Evolutionary conservation across 108 stramenopile species (phyloP).

Genomic region (Epithemia pelagica): DNA sequence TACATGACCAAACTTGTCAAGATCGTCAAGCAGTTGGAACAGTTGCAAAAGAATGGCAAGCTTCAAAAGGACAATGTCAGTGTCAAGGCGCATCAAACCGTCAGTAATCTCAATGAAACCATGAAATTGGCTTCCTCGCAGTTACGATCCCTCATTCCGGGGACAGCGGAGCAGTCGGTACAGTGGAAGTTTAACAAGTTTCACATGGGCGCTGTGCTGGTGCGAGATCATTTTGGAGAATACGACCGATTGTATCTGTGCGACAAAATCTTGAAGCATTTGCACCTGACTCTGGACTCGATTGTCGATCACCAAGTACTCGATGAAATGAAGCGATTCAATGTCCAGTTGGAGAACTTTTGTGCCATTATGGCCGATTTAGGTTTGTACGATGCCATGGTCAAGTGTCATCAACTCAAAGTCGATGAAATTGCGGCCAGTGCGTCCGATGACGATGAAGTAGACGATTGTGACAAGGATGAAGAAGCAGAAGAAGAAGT

Average conservation of each 20-base stretch:
- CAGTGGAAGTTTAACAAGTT: constrained; percentile 9
- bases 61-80: background rate
- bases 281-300: background rate
- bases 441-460: background rate
- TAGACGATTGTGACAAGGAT: too few relatives aligned
- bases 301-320: constrained; percentile 13
- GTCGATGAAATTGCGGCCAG: background rate
- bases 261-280: constrained; percentile 4
- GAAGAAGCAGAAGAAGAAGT: background rate
- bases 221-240: constrained; percentile 8
- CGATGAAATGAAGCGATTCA: constrained; percentile 15
- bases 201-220: constrained; percentile 17
- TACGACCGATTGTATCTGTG: constrained; percentile 11
- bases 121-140: background rate
- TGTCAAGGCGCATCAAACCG: constrained; percentile 3
- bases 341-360: constrained; percentile 7
- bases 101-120: background rate
- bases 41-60: background rate
- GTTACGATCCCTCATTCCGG: background rate
- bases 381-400: constrained; percentile 23
- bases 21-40: constrained; percentile 2
- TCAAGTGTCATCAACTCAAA: constrained; percentile 4
- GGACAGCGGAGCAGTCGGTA: background rate
- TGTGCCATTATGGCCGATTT: constrained; percentile 25
- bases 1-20: constrained; percentile 1